These are phyloP conservation scores for Leucosporidium yakuticum DNA, from an alignment of 768 basidiomycete species.

Conservation along the genomic window DNA sequence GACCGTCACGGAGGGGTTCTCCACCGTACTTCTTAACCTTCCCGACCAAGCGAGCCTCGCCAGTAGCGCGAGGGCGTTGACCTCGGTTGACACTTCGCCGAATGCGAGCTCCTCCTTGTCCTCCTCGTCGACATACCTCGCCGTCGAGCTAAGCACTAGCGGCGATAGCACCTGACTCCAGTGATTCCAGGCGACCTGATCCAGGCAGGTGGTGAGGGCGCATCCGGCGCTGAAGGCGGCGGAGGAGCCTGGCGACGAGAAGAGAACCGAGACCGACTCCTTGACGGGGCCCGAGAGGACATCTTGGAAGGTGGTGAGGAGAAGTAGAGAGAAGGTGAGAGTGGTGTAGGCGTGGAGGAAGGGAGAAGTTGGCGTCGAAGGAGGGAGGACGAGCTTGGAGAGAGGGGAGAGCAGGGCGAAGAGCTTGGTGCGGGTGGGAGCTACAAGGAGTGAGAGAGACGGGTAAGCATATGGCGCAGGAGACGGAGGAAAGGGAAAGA, in stretches of 20 bases:
- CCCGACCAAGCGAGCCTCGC: conserved; percentile 41
- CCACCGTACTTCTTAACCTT: conserved; percentile 32
- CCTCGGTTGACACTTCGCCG: conserved; percentile 40
- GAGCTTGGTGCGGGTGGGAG: conserved; percentile 19
- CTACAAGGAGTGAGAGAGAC: not conserved
- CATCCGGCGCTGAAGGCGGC: conserved; percentile 38
- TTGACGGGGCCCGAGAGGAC: conserved; percentile 40
- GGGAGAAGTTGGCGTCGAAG: not conserved
- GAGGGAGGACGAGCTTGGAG: conserved; percentile 9
- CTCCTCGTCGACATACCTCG: conserved; percentile 27
- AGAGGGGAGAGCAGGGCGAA: conserved; percentile 21
- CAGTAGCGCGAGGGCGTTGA: conserved; percentile 42
- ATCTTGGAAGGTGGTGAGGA: conserved; percentile 37
- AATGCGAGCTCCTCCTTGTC: conserved; percentile 28
- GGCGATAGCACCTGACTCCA: conserved; percentile 14
- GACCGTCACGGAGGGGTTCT: conserved; percentile 9
- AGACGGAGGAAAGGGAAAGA: too few relatives aligned
- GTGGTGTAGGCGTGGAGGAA: conserved; percentile 19
- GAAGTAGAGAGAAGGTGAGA: conserved; percentile 20
- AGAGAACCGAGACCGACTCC: conserved; percentile 42
- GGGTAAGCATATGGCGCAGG: not conserved
- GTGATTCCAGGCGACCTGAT: conserved; percentile 13
- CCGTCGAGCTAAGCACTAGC: conserved; percentile 21
- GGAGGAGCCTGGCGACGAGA: conserved; percentile 39
- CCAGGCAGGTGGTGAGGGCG: conserved; percentile 19